Conservation (phyloP, 2,329 filamentous ascomycete genomes). For the Aspergillus latus region DNA sequence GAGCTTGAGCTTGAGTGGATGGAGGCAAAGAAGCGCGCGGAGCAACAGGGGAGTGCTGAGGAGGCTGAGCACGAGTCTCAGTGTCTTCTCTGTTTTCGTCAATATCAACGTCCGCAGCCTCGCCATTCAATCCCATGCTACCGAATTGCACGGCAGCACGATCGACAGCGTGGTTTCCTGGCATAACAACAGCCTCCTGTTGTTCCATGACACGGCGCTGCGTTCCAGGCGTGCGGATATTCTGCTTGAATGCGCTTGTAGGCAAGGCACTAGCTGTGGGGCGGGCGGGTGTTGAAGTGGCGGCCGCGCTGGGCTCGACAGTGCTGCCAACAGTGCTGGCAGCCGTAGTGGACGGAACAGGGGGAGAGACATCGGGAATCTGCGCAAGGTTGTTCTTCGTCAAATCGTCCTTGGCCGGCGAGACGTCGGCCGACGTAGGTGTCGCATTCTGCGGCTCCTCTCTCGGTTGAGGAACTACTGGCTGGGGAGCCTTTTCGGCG, state of each 20-base stretch:
- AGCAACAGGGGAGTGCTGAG: slow-evolving; percentile 85
- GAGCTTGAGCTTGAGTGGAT: slow-evolving; percentile 40
- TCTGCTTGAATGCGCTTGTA: slow-evolving; percentile 71
- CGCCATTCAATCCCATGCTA: slow-evolving; percentile 83
- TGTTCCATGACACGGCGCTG: slow-evolving; percentile 88
- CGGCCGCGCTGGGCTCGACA: slow-evolving; percentile 65
- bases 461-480: slow-evolving; percentile 31
- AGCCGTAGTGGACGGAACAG: slow-evolving; percentile 75
- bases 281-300: slow-evolving; percentile 53
- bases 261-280: slow-evolving; percentile 71
- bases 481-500: slow-evolving; percentile 38
- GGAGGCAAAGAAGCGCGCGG: slow-evolving; percentile 87
- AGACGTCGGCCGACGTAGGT: slow-evolving; percentile 49
- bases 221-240: slow-evolving; percentile 75
- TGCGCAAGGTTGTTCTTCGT: slow-evolving; percentile 92
- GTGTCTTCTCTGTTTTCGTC: slow-evolving; percentile 94
- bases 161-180: slow-evolving; percentile 91
- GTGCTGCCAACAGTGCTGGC: slow-evolving; percentile 88
- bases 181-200: slow-evolving; percentile 97
- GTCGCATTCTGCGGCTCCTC: slow-evolving; percentile 41
- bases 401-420: slow-evolving; percentile 75
- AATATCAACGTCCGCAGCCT: slow-evolving; percentile 62
- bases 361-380: slow-evolving; percentile 76
- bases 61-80: slow-evolving; percentile 89
- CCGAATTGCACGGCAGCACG: slow-evolving; percentile 93